Conservation (phyloP, 257 asterid species). For the Handroanthus guayacan region DNA sequence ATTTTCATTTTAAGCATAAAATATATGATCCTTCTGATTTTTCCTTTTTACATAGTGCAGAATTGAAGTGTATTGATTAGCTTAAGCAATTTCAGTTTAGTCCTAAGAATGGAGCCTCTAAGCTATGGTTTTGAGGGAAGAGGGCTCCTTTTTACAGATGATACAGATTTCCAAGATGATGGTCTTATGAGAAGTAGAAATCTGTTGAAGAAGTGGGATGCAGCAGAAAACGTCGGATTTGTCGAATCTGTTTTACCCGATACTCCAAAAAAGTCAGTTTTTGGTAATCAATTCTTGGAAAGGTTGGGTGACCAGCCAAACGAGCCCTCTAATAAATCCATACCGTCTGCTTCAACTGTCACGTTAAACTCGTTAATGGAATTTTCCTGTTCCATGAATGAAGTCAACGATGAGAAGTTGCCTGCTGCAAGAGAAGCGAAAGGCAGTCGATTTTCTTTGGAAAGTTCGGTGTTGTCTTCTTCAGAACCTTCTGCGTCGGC, state of each 20-base stretch:
- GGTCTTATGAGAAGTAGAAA: constrained; percentile 21
- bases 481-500: constrained; percentile 44
- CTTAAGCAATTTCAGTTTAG: constrained; percentile 7
- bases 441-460: constrained; percentile 32
- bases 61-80: no score
- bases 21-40: constrained; percentile 6
- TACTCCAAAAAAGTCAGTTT: constrained; percentile 6
- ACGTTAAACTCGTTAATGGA: constrained; percentile 31
- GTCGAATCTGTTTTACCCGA: constrained; percentile 29
- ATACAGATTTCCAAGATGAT: constrained; percentile 32
- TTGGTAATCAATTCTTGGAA: constrained; percentile 24
- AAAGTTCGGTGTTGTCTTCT: constrained; percentile 30
- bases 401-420: constrained; percentile 28
- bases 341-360: constrained; percentile 18
- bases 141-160: constrained; percentile 34
- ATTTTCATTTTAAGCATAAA: not conserved
- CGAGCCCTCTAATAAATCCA: constrained; percentile 28
- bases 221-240: constrained; percentile 25
- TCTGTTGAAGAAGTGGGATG: constrained; percentile 28
- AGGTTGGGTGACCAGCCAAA: constrained; percentile 13
- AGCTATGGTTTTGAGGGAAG: constrained; percentile 42
- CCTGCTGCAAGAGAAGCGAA: constrained; percentile 31
- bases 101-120: constrained; percentile 41
- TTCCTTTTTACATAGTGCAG: not conserved
- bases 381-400: constrained; percentile 20